phyloP scores from a whole-genome alignment of 169 alveolate genomes.

The Ichthyophthirius multifiliis region DNA sequence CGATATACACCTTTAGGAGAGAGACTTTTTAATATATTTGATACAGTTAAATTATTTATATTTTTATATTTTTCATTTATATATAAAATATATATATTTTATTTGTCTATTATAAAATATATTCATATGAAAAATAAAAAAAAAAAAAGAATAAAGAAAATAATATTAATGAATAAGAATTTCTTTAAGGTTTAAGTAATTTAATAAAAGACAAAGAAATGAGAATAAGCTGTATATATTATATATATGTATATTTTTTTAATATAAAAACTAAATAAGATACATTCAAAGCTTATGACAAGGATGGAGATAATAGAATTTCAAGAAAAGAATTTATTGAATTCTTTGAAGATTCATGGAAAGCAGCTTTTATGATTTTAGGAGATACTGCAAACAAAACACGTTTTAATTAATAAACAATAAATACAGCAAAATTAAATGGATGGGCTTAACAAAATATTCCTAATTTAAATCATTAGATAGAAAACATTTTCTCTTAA shows the following conservation, averaged over 20 bases:
- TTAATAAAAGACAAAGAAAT: slow-evolving; percentile 1
- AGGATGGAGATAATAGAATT: not conserved
- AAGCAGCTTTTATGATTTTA: slow-evolving; percentile 9
- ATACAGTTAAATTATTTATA: slow-evolving; percentile 9
- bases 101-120: too few species aligned
- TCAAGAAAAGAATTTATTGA: slow-evolving; percentile 23
- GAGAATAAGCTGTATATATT: not conserved
- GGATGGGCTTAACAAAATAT: not conserved
- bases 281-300: not conserved
- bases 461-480: not conserved
- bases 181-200: not conserved
- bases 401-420: not conserved
- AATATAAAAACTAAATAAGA: not conserved
- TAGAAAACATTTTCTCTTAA: not conserved
- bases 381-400: not conserved
- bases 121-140: not conserved
- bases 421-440: not conserved
- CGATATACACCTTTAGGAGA: slow-evolving; percentile 38
- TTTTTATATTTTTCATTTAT: not conserved
- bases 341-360: slow-evolving; percentile 15
- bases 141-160: not conserved
- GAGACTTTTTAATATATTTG: slow-evolving; percentile 18
- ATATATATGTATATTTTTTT: not conserved
- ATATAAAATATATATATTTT: not conserved
- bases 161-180: not conserved